phyloP scores from a whole-genome alignment of 345 rosid genomes.

The Lepidium didymum region DNA sequence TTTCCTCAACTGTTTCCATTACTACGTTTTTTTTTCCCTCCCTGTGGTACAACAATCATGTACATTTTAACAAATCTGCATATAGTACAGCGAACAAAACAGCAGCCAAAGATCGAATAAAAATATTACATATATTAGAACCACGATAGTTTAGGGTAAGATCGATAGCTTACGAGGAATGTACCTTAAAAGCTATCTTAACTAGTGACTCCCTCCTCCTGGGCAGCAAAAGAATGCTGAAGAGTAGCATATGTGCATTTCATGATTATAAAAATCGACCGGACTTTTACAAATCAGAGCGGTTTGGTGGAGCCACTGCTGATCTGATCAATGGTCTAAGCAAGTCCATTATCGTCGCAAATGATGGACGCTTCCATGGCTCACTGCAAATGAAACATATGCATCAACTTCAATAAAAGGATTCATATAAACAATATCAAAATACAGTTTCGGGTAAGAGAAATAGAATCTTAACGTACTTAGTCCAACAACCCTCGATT shows the following conservation, averaged over 20 bases:
- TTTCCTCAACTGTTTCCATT: constrained; percentile 10
- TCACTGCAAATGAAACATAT: constrained; percentile 44
- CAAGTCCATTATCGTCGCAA: constrained; percentile 72
- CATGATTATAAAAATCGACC: constrained; percentile 21
- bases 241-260: constrained; percentile 52
- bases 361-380: constrained; percentile 97
- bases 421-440: too few relatives aligned
- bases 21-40: not conserved
- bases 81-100: not conserved
- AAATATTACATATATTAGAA: not conserved
- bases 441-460: not conserved
- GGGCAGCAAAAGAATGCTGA: constrained; percentile 50
- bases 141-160: not conserved
- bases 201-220: constrained; percentile 35
- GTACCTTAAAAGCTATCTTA: constrained; percentile 42
- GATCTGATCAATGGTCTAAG: constrained; percentile 66
- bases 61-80: constrained; percentile 22
- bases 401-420: not conserved
- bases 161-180: constrained; percentile 1
- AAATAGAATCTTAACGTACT: constrained; percentile 36
- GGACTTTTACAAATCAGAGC: constrained; percentile 40
- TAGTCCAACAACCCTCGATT: constrained; percentile 93
- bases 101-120: not conserved
- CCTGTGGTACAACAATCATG: constrained; percentile 24
- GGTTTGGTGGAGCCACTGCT: constrained; percentile 51